Conservation (phyloP, 257 asterid genomes). For the Datura wrightii region DNA sequence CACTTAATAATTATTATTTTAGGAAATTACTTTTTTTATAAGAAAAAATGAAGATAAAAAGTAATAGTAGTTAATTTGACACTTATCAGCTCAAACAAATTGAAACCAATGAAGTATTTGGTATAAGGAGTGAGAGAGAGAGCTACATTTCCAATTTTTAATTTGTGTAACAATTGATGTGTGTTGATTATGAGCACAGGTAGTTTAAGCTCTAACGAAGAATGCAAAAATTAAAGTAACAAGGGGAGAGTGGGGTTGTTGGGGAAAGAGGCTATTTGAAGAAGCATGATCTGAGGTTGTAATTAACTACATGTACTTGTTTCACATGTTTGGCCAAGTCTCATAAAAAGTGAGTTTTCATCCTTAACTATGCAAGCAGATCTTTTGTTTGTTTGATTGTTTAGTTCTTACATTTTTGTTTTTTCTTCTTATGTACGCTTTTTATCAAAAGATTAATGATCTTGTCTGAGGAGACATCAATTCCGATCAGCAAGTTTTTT, state of each 20-base stretch:
- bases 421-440: background rate
- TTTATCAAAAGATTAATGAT: background rate
- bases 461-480: background rate
- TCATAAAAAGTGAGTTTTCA: background rate
- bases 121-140: background rate
- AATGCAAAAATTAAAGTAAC: background rate
- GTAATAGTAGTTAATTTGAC: too few relatives aligned
- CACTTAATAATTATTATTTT: too few relatives aligned
- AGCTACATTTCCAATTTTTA: background rate
- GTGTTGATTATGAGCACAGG: background rate
- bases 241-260: background rate
- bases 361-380: background rate
- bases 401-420: background rate
- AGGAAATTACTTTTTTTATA: too few relatives aligned
- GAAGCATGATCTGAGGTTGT: background rate
- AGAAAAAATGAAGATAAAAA: too few relatives aligned
- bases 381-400: background rate
- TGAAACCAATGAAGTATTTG: background rate
- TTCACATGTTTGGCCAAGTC: constrained; percentile 20
- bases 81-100: too few relatives aligned
- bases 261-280: background rate
- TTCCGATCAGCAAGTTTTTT: background rate
- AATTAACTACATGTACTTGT: background rate
- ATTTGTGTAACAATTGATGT: background rate
- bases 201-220: background rate